Percentiles rank a stretch among this genome's conserved stretches.
phyloP scores from a whole-genome alignment of 495 filamentous ascomycete genomes.

The Penicillium nucicola region DNA sequence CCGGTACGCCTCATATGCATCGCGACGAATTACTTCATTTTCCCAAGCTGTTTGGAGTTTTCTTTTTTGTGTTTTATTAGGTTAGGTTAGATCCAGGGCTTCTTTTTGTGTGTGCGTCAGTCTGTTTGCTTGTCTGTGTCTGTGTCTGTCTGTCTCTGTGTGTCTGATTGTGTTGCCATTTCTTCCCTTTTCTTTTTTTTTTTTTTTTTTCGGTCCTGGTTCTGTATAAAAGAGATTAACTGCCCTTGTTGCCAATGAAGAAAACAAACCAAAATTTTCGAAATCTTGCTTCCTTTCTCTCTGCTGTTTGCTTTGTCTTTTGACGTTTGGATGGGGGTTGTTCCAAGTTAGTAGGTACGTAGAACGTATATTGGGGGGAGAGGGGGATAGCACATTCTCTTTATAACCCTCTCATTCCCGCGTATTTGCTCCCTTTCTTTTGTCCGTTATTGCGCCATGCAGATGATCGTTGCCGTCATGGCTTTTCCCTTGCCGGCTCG shows the following conservation, averaged over 20 bases:
- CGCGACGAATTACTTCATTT: slow-evolving; percentile 12
- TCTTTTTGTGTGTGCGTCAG: background rate
- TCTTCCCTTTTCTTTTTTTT: slow-evolving; percentile 13
- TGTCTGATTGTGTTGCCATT: slow-evolving; percentile 14
- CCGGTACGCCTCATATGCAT: slow-evolving; percentile 11
- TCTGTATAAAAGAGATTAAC: slow-evolving; percentile 29
- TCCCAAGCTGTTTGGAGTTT: slow-evolving; percentile 18
- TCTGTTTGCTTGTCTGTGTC: background rate
- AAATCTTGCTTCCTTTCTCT: slow-evolving; percentile 5
- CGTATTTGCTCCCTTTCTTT: background rate
- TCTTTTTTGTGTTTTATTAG: slow-evolving; percentile 11
- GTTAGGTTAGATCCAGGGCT: slow-evolving; percentile 14
- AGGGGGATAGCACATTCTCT: too few relatives aligned
- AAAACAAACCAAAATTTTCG: slow-evolving; percentile 17
- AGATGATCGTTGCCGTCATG: slow-evolving; percentile 11
- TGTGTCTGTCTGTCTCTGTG: background rate
- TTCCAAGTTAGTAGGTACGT: too few relatives aligned
- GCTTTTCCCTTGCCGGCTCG: background rate
- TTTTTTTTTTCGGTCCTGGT: slow-evolving; percentile 29
- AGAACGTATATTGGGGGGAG: too few relatives aligned
- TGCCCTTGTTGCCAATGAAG: slow-evolving; percentile 16
- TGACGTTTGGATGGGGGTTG: too few relatives aligned
- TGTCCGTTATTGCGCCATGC: slow-evolving; percentile 9
- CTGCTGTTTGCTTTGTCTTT: background rate
- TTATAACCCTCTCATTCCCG: background rate